phyloP scores from a whole-genome alignment of 2,329 filamentous ascomycete genomes.

The Rhynchosporium graminicola region DNA sequence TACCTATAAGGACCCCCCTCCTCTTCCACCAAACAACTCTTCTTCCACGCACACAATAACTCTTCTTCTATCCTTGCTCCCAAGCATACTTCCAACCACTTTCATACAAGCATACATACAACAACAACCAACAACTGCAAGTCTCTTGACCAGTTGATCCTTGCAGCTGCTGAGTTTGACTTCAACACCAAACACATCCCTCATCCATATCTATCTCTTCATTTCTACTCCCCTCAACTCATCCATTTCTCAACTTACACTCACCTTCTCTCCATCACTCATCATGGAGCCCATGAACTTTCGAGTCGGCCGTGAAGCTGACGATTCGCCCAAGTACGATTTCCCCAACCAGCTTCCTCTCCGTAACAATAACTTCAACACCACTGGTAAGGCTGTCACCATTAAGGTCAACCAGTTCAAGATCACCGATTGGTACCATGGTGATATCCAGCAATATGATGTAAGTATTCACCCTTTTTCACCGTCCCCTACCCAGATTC shows the following conservation, averaged over 20 bases:
- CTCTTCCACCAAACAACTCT: slow-evolving; percentile 1
- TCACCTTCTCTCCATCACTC: slow-evolving; percentile 21
- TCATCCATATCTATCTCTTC: slow-evolving; percentile 13
- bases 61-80: not conserved
- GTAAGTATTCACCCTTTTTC: slow-evolving; percentile 52
- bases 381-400: slow-evolving; percentile 54
- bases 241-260: slow-evolving; percentile 5
- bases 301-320: slow-evolving; percentile 29
- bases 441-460: slow-evolving; percentile 79
- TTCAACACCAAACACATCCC: slow-evolving; percentile 13
- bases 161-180: slow-evolving; percentile 24
- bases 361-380: slow-evolving; percentile 58
- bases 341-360: slow-evolving; percentile 36
- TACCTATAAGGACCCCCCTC: not conserved
- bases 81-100: not conserved
- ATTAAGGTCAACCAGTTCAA: slow-evolving; percentile 74
- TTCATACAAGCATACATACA: slow-evolving; percentile 7
- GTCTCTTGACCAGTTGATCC: slow-evolving; percentile 21
- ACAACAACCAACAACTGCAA: slow-evolving; percentile 11
- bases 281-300: slow-evolving; percentile 38
- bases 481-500: not conserved
- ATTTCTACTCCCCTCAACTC: slow-evolving; percentile 14
- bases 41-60: not conserved
- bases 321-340: slow-evolving; percentile 30
- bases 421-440: slow-evolving; percentile 59